phyloP scores from a whole-genome alignment of 768 basidiomycete genomes.

The Pleurotus tuoliensis region DNA sequence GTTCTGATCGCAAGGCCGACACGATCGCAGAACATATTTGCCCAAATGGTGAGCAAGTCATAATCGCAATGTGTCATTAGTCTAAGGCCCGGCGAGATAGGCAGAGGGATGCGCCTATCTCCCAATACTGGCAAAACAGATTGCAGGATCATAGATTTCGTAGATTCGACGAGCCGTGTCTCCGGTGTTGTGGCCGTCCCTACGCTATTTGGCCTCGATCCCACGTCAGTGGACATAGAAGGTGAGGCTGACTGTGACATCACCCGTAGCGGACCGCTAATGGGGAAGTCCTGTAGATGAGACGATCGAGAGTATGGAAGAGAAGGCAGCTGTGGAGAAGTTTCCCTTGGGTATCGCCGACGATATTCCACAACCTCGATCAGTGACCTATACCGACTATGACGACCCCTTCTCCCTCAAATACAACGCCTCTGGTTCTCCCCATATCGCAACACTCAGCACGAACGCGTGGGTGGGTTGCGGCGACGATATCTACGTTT shows the following conservation, averaged over 20 bases:
- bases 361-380: constrained; percentile 50
- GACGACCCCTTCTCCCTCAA: constrained; percentile 64
- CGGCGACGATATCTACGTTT: constrained; percentile 63
- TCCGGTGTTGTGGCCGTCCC: constrained; percentile 74
- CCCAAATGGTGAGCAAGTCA: constrained; percentile 73
- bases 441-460: constrained; percentile 53
- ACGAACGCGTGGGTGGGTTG: constrained; percentile 77
- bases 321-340: constrained; percentile 28
- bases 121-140: constrained; percentile 76
- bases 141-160: constrained; percentile 90
- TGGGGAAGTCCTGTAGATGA: constrained; percentile 38
- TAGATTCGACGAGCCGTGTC: constrained; percentile 68
- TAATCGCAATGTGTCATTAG: background rate
- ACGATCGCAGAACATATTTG: constrained; percentile 81
- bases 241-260: constrained; percentile 33
- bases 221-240: constrained; percentile 57
- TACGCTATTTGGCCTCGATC: constrained; percentile 82
- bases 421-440: constrained; percentile 43
- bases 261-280: background rate
- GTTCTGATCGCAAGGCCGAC: constrained; percentile 87
- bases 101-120: constrained; percentile 86
- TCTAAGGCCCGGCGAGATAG: constrained; percentile 58
- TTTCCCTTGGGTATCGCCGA: constrained; percentile 19
- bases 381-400: constrained; percentile 72
- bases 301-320: constrained; percentile 42